Evolutionary conservation across 1,139 yeast genomes (phyloP).

Genomic region (Geotrichum histeridarum): DNA sequence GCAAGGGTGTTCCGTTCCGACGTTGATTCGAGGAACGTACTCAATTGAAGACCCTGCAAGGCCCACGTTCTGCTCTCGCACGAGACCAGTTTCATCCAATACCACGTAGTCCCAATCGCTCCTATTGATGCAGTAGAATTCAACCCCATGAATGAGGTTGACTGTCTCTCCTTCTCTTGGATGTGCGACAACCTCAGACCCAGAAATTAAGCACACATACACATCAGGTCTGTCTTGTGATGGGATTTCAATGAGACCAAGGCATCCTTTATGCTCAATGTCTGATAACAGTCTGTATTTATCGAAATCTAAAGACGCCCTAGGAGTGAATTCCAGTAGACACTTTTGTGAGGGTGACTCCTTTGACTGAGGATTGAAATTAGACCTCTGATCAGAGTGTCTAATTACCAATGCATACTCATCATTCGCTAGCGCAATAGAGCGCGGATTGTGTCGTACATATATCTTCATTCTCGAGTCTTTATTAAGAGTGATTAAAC

Average conservation of each 20-base stretch:
- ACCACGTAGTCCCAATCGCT: conserved; percentile 76
- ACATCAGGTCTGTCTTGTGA: conserved; percentile 42
- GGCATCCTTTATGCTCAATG: conserved; percentile 67
- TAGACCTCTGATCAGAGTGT: conserved; percentile 27
- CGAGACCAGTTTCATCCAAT: conserved; percentile 60
- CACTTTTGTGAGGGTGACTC: conserved; percentile 27
- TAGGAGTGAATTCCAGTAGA: conserved; percentile 40
- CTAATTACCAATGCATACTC: conserved; percentile 35
- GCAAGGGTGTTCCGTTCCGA: conserved; percentile 68
- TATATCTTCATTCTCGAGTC: conserved; percentile 33
- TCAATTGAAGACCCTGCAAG: conserved; percentile 26
- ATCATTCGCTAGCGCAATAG: conserved; percentile 36
- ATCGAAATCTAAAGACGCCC: conserved; percentile 30
- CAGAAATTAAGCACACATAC: conserved; percentile 76
- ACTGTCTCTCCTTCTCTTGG: conserved; percentile 79
- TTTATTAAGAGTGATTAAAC: not conserved
- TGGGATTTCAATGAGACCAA: conserved; percentile 73
- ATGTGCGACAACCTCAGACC: conserved; percentile 69
- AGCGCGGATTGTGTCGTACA: conserved; percentile 35
- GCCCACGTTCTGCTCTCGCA: conserved; percentile 35
- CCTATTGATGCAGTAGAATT: conserved; percentile 69
- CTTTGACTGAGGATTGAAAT: conserved; percentile 1
- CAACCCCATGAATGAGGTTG: conserved; percentile 74
- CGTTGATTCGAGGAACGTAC: conserved; percentile 27
- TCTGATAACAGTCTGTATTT: conserved; percentile 43